phyloP scores from a whole-genome alignment of 2,329 filamentous ascomycete species.

The Dactylellina haptotyla region DNA sequence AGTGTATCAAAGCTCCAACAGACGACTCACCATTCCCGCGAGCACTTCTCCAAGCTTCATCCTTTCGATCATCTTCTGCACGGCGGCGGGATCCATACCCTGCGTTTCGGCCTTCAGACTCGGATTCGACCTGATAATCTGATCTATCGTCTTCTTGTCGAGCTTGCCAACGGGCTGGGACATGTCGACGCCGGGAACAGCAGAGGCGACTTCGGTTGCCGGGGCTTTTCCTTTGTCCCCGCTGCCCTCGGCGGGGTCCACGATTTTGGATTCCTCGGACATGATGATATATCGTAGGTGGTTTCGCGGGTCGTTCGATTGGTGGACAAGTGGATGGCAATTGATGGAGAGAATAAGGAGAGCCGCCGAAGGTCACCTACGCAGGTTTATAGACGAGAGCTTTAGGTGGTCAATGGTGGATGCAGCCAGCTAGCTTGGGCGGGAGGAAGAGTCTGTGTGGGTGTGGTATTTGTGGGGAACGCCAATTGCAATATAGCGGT shows the following conservation, averaged over 20 bases:
- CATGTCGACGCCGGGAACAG: conserved; percentile 50
- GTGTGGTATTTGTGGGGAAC: conserved; percentile 54
- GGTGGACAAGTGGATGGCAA: background rate
- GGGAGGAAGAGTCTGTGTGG: background rate
- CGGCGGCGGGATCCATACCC: conserved; percentile 72
- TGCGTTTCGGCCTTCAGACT: conserved; percentile 78
- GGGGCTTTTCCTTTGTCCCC: conserved; percentile 65
- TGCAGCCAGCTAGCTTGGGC: background rate
- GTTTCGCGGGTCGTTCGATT: too few relatives aligned
- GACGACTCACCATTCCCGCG: conserved; percentile 62
- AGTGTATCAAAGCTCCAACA: conserved; percentile 57
- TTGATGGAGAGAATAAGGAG: background rate
- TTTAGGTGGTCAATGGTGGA: too few relatives aligned
- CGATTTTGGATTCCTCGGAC: conserved; percentile 71
- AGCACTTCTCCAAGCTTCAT: conserved; percentile 65
- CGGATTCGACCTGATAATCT: conserved; percentile 66
- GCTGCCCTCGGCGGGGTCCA: conserved; percentile 64
- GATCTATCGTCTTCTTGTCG: conserved; percentile 56
- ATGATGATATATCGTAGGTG: conserved; percentile 65
- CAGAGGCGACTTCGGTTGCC: conserved; percentile 59
- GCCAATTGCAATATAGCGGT: conserved; percentile 7
- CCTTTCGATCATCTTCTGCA: conserved; percentile 65
- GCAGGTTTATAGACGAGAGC: too few relatives aligned
- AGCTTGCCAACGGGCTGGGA: conserved; percentile 54
- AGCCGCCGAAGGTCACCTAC: too few relatives aligned